Evolutionary conservation across 2,329 filamentous ascomycete species (phyloP).

Genomic region (Neospermospora avenae): DNA sequence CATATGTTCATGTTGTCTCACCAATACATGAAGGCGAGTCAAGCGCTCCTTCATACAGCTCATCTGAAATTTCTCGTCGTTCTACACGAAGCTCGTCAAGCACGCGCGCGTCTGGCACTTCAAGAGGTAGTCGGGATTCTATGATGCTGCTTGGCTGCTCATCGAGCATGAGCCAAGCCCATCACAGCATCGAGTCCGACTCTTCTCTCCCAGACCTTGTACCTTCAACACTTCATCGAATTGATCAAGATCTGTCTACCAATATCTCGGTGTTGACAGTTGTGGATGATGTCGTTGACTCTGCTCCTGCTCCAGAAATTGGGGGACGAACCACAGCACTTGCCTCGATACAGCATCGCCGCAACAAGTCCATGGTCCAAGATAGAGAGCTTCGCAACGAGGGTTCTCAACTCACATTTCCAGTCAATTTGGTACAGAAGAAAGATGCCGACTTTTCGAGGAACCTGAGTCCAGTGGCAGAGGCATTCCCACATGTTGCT

Average conservation of each 20-base stretch:
- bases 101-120: conserved; percentile 27
- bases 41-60: conserved; percentile 33
- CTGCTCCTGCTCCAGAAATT: conserved; percentile 17
- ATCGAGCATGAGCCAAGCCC: conserved; percentile 20
- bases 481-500: conserved; percentile 17
- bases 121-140: conserved; percentile 32
- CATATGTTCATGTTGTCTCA: conserved; percentile 26
- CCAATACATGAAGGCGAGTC: conserved; percentile 33
- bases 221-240: conserved; percentile 24
- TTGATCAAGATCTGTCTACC: conserved; percentile 17
- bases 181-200: conserved; percentile 30
- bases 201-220: conserved; percentile 36
- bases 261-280: conserved; percentile 11
- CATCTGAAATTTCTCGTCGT: conserved; percentile 32
- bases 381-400: conserved; percentile 20
- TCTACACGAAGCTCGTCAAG: conserved; percentile 31
- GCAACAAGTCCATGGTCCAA: conserved; percentile 16
- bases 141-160: conserved; percentile 23
- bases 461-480: conserved; percentile 31
- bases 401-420: conserved; percentile 12
- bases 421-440: neutral
- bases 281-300: conserved; percentile 11
- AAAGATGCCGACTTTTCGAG: conserved; percentile 3
- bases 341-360: conserved; percentile 18
- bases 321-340: conserved; percentile 3